Evolutionary conservation across 768 basidiomycete genomes (phyloP), one percentile per base, ranked within the genome.

Genomic region (Strobilomyces dryophilus): DNA sequence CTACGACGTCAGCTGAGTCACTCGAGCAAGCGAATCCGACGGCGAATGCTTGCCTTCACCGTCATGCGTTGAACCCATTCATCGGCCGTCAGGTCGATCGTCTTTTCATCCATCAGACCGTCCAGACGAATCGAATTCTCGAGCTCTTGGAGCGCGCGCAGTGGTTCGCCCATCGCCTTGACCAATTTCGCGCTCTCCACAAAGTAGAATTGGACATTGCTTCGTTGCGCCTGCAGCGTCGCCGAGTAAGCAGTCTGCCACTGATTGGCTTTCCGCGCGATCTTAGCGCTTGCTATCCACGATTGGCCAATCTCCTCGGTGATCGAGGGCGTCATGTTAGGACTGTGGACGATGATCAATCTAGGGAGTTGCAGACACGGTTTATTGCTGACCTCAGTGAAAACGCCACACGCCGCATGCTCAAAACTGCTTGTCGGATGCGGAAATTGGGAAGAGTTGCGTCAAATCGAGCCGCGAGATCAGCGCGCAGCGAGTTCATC

Each of bases 211-310:
- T 79, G 79, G 1, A 84, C 79, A 20, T 82, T 77, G 57, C 75
- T 77, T 62, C 91, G 85, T 51, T 85, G 81, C 0, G 94, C 92
- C 70, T 99, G 97, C 0, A 99, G 78, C 57, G 89, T 83, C 7
- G 97, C 94, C 63, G 91, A 97, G 66, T 98, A 99, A 2, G 97
- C 93, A 0, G 95, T 98, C 72, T 98, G 95, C 77, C 83, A 86
- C 66, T 98, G 94, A 0, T 92, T 89, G 4, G 94, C 90, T 66
- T 98, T 99, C 32, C 97, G 77, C 32, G 97, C 97, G 51, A 94
- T 93, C 67, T 95, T 98, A n/a, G 95, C 88, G 54, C 88, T 98
- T 26, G 82, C 76, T 12, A 98, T 78, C 97, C 97, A 99, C 1
- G 92, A 85, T 44, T 80, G 79, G 4, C 92, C 88, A 35, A 95